A percentile compares a stretch with the other conserved stretches of the same genome.
Conservation (phyloP, 345 rosid genomes). For the Boechera stricta region DNA sequence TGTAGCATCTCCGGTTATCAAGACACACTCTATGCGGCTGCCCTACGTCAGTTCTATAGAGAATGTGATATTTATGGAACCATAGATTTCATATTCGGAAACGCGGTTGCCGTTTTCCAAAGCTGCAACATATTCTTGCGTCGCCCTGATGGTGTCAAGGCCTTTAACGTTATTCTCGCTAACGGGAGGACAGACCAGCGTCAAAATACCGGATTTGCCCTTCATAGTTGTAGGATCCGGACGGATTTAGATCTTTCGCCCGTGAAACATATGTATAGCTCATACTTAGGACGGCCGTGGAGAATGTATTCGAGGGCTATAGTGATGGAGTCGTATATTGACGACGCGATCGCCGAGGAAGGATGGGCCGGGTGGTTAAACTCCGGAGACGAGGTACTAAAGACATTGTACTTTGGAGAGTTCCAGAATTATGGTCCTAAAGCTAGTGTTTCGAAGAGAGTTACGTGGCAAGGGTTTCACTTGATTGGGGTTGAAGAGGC, state of each 20-base stretch:
- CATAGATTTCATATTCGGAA: constrained; percentile 81
- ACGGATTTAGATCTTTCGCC: constrained; percentile 47
- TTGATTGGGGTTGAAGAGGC: constrained; percentile 66
- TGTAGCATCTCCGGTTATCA: constrained; percentile 85
- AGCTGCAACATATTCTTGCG: constrained; percentile 61
- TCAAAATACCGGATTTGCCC: constrained; percentile 75
- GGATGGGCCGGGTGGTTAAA: constrained; percentile 86
- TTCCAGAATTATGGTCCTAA: constrained; percentile 71
- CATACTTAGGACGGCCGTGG: constrained; percentile 90
- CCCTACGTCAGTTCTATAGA: constrained; percentile 78
- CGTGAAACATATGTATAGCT: constrained; percentile 42
- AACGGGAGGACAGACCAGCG: constrained; percentile 66
- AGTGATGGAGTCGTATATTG: constrained; percentile 71
- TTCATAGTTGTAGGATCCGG: constrained; percentile 62
- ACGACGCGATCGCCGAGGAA: constrained; percentile 48
- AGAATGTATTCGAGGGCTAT: constrained; percentile 68
- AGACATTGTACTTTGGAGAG: constrained; percentile 83
- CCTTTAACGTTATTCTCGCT: constrained; percentile 61
- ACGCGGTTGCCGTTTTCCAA: constrained; percentile 86
- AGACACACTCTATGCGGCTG: constrained; percentile 74
- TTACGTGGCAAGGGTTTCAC: constrained; percentile 72
- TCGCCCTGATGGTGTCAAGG: constrained; percentile 37
- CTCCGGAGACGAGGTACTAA: constrained; percentile 59
- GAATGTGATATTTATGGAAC: constrained; percentile 83
- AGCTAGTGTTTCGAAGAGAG: constrained; percentile 60